These are phyloP conservation scores for Ogataea hybrid DNA, from an alignment of 1,139 yeast species.

Conservation along the genomic window DNA sequence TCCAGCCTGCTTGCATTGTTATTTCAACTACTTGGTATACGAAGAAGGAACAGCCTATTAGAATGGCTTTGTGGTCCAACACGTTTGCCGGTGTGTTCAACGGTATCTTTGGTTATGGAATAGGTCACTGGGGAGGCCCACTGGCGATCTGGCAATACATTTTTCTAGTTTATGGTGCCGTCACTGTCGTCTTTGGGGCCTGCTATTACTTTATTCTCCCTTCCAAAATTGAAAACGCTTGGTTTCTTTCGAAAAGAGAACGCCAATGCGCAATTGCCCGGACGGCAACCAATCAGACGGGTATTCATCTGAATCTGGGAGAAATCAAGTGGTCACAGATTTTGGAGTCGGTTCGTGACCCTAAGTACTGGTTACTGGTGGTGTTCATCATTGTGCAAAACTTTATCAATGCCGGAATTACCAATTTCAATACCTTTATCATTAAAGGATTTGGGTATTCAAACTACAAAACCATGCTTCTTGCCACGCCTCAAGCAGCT, in stretches of 20 bases:
- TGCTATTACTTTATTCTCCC: slow-evolving; percentile 43
- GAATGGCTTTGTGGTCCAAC: slow-evolving; percentile 36
- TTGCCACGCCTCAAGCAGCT: slow-evolving; percentile 25
- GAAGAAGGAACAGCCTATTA: slow-evolving; percentile 37
- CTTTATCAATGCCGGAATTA: slow-evolving; percentile 40
- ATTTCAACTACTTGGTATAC: slow-evolving; percentile 30
- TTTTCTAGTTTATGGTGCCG: slow-evolving; percentile 28
- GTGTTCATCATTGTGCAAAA: slow-evolving; percentile 36
- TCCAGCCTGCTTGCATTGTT: slow-evolving; percentile 37
- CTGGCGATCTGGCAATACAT: slow-evolving; percentile 28
- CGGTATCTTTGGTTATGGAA: slow-evolving; percentile 32
- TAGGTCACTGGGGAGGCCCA: slow-evolving; percentile 36
- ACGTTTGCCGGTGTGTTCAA: slow-evolving; percentile 30
- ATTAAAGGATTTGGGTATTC: slow-evolving; percentile 25
- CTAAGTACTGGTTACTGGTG: slow-evolving; percentile 38
- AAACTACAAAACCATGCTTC: slow-evolving; percentile 19
- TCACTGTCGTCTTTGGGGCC: slow-evolving; percentile 31
- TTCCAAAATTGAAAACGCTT: slow-evolving; percentile 50
- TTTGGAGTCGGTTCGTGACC: slow-evolving; percentile 37
- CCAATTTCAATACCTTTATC: slow-evolving; percentile 25
- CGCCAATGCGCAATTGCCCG: slow-evolving; percentile 31
- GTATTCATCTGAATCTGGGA: slow-evolving; percentile 23
- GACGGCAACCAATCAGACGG: slow-evolving; percentile 30
- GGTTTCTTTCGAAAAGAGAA: slow-evolving; percentile 51
- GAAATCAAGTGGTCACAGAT: slow-evolving; percentile 32